Percentiles rank a stretch among this genome's conserved stretches.
Evolutionary conservation across 352 stramenopile genomes (phyloP).

Genomic region (Peronospora farinosa): DNA sequence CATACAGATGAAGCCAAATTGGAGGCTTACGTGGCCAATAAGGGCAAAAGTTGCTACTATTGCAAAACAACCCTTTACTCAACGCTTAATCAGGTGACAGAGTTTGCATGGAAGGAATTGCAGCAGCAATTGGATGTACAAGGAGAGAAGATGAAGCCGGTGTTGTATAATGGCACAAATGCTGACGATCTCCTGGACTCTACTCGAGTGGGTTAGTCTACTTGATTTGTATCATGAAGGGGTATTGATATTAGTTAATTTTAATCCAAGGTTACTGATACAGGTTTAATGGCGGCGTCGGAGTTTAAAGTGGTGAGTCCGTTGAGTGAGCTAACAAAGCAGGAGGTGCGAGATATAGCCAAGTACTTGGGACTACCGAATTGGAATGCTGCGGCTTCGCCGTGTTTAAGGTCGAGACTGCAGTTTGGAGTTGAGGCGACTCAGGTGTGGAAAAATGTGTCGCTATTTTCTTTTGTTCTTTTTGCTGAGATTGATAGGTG

Average conservation of each 20-base stretch:
- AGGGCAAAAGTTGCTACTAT: constrained; percentile 92
- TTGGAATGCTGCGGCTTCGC: constrained; percentile 93
- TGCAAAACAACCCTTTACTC: constrained; percentile 98
- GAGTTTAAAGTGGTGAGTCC: constrained; percentile 92
- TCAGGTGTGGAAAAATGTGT: constrained; percentile 28
- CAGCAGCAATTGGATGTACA: constrained; percentile 6
- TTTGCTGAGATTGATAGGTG: not conserved
- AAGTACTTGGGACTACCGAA: constrained; percentile 91
- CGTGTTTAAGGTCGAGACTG: constrained; percentile 92
- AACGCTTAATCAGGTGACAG: constrained; percentile 85
- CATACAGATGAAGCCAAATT: constrained; percentile 77
- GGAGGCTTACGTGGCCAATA: constrained; percentile 90
- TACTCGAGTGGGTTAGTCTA: constrained; percentile 69
- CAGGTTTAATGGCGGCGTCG: constrained; percentile 87
- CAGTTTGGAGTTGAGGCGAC: constrained; percentile 92
- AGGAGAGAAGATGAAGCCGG: constrained; percentile 15
- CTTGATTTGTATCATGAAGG: not conserved
- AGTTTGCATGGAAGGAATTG: constrained; percentile 41
- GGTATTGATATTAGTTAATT: constrained; percentile 6
- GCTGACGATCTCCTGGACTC: constrained; percentile 90
- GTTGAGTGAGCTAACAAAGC: constrained; percentile 86
- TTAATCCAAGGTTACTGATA: not conserved
- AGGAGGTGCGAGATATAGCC: constrained; percentile 79
- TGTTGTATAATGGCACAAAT: constrained; percentile 97
- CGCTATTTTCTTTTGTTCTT: not conserved